These are phyloP conservation scores for Eucalyptus globulus DNA, from an alignment of 345 rosid species.

Conservation along the genomic window DNA sequence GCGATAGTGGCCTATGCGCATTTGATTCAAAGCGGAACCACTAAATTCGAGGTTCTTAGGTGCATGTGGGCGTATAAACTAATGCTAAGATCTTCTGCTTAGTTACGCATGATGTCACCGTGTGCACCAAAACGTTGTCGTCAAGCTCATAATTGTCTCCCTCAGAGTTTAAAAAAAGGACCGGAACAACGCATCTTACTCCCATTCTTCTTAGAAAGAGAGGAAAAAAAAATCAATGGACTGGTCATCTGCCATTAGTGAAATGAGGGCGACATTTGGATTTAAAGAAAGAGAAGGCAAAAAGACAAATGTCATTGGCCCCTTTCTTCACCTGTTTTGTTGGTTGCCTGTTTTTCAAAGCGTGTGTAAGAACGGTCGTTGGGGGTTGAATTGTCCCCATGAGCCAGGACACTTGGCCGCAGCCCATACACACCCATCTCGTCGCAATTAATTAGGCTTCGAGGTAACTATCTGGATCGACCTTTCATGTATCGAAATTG, in stretches of 20 bases:
- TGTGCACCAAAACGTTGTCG: not conserved
- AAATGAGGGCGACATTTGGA: not conserved
- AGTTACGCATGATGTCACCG: not conserved
- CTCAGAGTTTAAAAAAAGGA: not conserved
- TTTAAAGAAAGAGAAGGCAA: not conserved
- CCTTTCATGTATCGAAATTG: not conserved
- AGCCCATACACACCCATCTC: not conserved
- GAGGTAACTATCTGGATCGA: accelerated
- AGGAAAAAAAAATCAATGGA: not conserved
- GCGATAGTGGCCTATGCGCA: not conserved
- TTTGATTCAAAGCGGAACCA: not conserved
- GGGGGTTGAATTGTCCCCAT: not conserved
- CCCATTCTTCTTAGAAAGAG: not conserved
- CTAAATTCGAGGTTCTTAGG: not conserved
- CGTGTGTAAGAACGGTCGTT: not conserved
- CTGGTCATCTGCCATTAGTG: not conserved
- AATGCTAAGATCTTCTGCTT: not conserved
- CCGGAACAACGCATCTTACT: not conserved
- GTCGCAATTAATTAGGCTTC: not conserved
- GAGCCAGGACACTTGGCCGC: not conserved
- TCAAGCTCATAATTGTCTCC: not conserved
- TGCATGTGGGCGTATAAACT: not conserved
- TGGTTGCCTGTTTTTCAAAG: not conserved
- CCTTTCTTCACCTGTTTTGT: not conserved
- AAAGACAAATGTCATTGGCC: not conserved